Base-by-base conservation (phyloP, 2,329 filamentous ascomycete species). In the Colletotrichum sp. region DNA sequence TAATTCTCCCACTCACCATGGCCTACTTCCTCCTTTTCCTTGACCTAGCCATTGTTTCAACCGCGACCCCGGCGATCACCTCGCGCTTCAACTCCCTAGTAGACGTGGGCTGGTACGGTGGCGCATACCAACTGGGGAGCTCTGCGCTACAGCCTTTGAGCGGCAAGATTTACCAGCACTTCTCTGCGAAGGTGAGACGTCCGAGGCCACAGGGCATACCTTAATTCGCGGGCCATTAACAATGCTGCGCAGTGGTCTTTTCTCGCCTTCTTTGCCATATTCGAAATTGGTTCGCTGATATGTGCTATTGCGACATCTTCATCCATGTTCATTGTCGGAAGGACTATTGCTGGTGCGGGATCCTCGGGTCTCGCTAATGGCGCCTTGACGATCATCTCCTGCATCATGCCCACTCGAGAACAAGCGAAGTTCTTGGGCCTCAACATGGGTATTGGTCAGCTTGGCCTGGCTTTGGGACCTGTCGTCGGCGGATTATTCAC, bases 221-320 rank as follows among this genome's bases (percentile, higher is more conserved):
- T 12, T 8, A 18, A 4, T 16, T 5, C 8, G 24, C 55, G 8
- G 24, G 10, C 16, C 8, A 21, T 52, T 58, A 10, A 58, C 15
- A 30, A 9, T 2, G 24, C 57, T 64, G 8, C 58, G 10, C 78
- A 86, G 82, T 85, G 83, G 81, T 80, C 84, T 0, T 87, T 85
- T 64, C 78, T 86, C 8, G 66, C 72, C 67, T 86, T 88, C 58
- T 83, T 92, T 32, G 78, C 82, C 43, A 71, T 91, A 55, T 92
- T 93, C 76, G 90, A 92, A 79, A 26, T 91, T 1, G 91, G 91
- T 3, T 90, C 88, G 0, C 78, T 90, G 5, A 80, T 93, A n/a
- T 92, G 90, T 76, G 91, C 83, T 71, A 77, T 86, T 67, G 87
- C 90, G 0, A 82, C 79, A 1, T 88, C 84, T 12, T 90, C 88